These are phyloP conservation scores for Isochrysis galbana DNA, from an alignment of 78 protist genomes.

Conservation along the genomic window DNA sequence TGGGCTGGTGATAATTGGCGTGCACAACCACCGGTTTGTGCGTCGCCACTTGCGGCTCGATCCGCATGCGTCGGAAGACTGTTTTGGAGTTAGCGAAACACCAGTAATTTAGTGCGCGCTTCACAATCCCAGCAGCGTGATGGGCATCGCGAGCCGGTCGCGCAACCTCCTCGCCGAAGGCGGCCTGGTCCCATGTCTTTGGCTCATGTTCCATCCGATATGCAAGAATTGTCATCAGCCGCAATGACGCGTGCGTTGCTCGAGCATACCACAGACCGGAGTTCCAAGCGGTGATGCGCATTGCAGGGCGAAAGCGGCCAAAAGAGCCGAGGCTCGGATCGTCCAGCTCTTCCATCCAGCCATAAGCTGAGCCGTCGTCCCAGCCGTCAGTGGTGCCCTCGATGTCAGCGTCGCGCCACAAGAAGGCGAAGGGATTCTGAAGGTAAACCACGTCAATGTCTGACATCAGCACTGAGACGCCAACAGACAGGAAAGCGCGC, in stretches of 20 bases:
- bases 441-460: constrained; percentile 20
- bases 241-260: not conserved
- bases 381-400: constrained; percentile 29
- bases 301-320: constrained; percentile 4
- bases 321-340: not conserved
- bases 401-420: not conserved
- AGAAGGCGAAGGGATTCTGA: not conserved
- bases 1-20: constrained; percentile 26
- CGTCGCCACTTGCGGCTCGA: not conserved
- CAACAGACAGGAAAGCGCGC: not conserved
- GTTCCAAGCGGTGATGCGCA: constrained; percentile 34
- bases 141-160: not conserved
- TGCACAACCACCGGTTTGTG: constrained; percentile 18
- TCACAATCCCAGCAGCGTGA: not conserved
- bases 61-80: not conserved
- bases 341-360: constrained; percentile 1
- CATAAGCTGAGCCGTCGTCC: constrained; percentile 27
- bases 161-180: constrained; percentile 15
- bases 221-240: not conserved
- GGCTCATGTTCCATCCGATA: constrained; percentile 17
- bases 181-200: constrained; percentile 26
- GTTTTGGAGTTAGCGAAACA: constrained; percentile 21
- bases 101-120: constrained; percentile 1
- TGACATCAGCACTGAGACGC: constrained; percentile 14
- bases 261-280: constrained; percentile 12